These are phyloP conservation scores for Cucurbita moschata DNA, from an alignment of 306 rosid species.

Conservation along the genomic window DNA sequence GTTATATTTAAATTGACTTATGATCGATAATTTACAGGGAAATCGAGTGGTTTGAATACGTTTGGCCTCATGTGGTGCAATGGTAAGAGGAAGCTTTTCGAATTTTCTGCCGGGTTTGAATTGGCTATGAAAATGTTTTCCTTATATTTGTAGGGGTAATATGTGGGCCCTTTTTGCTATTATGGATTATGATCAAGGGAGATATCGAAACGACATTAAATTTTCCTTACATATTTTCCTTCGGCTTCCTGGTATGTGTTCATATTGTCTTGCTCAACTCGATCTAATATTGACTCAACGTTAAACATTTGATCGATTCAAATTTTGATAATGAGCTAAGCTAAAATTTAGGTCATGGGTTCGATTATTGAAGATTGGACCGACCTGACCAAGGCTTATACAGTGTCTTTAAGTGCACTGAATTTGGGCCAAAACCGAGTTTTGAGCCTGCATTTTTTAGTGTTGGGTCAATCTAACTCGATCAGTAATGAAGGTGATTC, in stretches of 20 bases:
- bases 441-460: too few relatives aligned
- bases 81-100: conserved; percentile 26
- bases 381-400: too few relatives aligned
- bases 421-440: too few relatives aligned
- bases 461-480: too few relatives aligned
- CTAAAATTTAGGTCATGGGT: too few relatives aligned
- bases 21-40: conserved; percentile 24
- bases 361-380: too few relatives aligned
- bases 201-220: conserved; percentile 34
- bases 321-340: background rate
- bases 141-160: conserved; percentile 32
- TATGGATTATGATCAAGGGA: conserved; percentile 47
- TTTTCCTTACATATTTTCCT: conserved; percentile 35
- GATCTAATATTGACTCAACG: too few relatives aligned
- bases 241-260: conserved; percentile 57
- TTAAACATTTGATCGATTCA: too few relatives aligned
- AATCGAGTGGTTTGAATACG: conserved; percentile 53
- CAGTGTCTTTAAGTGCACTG: too few relatives aligned
- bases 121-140: background rate
- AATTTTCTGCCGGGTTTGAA: background rate
- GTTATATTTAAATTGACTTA: too few relatives aligned
- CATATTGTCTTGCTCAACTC: background rate
- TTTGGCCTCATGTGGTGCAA: conserved; percentile 88
- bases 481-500: too few relatives aligned
- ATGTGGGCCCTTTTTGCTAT: conserved; percentile 54